Conservation (phyloP, 2,329 filamentous ascomycete species). For the Gliomastix tumulicola region DNA sequence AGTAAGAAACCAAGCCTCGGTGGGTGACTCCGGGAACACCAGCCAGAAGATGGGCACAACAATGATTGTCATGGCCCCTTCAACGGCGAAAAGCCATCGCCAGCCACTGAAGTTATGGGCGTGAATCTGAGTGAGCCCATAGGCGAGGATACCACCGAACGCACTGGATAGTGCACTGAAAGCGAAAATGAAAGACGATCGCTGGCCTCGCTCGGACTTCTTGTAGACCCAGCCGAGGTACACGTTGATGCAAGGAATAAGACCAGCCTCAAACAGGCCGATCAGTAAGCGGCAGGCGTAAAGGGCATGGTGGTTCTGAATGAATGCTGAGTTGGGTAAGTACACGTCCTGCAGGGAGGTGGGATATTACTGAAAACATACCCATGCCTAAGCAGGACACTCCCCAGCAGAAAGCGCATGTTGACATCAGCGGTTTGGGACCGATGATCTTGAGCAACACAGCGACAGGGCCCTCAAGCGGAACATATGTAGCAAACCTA, state of each 20-base stretch:
- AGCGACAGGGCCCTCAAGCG: slow-evolving; percentile 19
- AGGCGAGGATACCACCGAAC: slow-evolving; percentile 35
- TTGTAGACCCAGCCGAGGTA: slow-evolving; percentile 11
- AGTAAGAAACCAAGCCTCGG: slow-evolving; percentile 15
- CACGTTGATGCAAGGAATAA: slow-evolving; percentile 12
- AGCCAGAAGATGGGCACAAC: slow-evolving; percentile 19
- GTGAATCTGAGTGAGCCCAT: slow-evolving; percentile 26
- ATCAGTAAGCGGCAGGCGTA: slow-evolving; percentile 11
- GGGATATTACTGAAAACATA: no score
- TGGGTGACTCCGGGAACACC: slow-evolving; percentile 16
- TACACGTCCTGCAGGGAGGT: no score
- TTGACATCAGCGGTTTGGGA: slow-evolving; percentile 16
- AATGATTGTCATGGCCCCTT: slow-evolving; percentile 28
- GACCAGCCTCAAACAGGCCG: slow-evolving; percentile 10
- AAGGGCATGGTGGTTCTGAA: slow-evolving; percentile 12
- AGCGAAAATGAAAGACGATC: slow-evolving; percentile 29
- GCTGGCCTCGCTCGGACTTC: slow-evolving; percentile 8
- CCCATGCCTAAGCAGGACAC: slow-evolving; percentile 3
- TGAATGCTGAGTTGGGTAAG: slow-evolving; percentile 6
- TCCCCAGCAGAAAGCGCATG: slow-evolving; percentile 7
- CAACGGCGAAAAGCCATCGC: slow-evolving; percentile 31
- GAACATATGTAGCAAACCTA: slow-evolving; percentile 20
- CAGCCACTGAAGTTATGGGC: slow-evolving; percentile 23
- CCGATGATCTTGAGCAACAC: slow-evolving; percentile 19
- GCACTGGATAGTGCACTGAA: slow-evolving; percentile 30